Evolutionary conservation across 2,329 filamentous ascomycete genomes (phyloP), one percentile per base, ranked within the genome.

Genomic region (Aquanectria penicillioides): DNA sequence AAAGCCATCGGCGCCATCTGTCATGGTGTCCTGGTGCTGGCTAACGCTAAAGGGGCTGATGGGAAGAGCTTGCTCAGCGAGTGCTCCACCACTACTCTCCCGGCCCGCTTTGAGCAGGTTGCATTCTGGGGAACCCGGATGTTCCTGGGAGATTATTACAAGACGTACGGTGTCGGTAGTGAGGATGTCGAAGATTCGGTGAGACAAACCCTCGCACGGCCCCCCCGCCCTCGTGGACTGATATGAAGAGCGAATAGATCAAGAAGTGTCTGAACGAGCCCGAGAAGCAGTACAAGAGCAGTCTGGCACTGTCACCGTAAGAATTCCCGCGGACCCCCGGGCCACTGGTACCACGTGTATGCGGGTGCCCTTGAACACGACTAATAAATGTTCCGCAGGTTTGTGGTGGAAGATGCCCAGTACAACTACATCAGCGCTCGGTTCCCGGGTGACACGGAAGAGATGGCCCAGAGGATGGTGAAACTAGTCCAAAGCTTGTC

Each of bases 81-180:
- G 25, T 81, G 77, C 59, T 69, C 65, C 4, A 85, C 82, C 6
- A 84, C 83, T 1, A 77, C 82, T 0, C 69, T 85, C 38, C 82
- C 82, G 0, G 75, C 75, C 0, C 69, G 74, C 20, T 83, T 84
- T 66, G 83, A 85, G 67, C 78, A 81, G 60, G 49, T 74, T 15
- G 80, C 80, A 1, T 85, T 79, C 57, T 82, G 80, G 76, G 74
- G 76, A 4, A 85, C 83, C 3, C 72, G 80, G 31, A 69, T 73
- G 2, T 79, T 83, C 36, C 67, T 85, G 11, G 83, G 82, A 3
- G 83, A 85, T 53, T 85, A 85, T 62, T 85, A 84, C 68, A 85
- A 85, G 76, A 84, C 82, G 3, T 85, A 83, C 53, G 83, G 83
- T 1, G 77, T 78, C 3, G 77, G 81, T 1, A 82, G 79, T 57